Base-by-base conservation (phyloP, 176 grass and related monocot genomes). In the Elymus sibiricus region DNA sequence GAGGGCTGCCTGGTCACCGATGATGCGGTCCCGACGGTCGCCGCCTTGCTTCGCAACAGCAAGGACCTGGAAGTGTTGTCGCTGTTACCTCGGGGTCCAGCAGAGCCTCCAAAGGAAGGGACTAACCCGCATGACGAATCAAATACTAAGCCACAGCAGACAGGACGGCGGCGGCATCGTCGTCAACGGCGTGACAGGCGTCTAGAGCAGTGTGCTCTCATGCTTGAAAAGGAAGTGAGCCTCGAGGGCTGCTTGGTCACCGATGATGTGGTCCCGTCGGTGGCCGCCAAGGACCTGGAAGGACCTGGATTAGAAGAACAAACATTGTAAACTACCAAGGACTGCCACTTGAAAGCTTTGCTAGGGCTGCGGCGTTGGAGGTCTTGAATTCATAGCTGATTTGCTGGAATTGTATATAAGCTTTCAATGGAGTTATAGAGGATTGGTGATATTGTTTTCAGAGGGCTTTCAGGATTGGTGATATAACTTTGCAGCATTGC, bases 241-340 rank as follows among this genome's bases (percentile, higher is more conserved):
- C 73, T 91, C 32, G 28, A 85, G 21, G 81, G 79, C 31, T 26
- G 68, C 46, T 11, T 83, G 49, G 7, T 17, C n/a, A 35, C 15
- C 49, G 5, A 72, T 7, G 47, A 60, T 5, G 1, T 29, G 6
- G 3, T 70, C 28, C 12, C 4, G 11, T 53, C 44, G 0, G 17
- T 56, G 7, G 7, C 22, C 12, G 21, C 17, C 43, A 29, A 12
- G 4, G 21, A 24, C n/a, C 47, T 82, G 47, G 47, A 82, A 51
- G 14, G 26, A 14, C 68, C 22, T 72, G 22, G 34, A 70, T n/a
- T 5, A 70, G 5, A 28, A 80, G 61, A 42, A 80, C 64, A 42
- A 49, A 21, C 3, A 16, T 56, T 11, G 17, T 16, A 12, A 55
- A 26, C 14, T 82, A 55, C 43, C 32, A 29, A 44, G 37, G 78